phyloP scores from a whole-genome alignment of 2,329 filamentous ascomycete species.

The Pseudocercospora macadamiae region DNA sequence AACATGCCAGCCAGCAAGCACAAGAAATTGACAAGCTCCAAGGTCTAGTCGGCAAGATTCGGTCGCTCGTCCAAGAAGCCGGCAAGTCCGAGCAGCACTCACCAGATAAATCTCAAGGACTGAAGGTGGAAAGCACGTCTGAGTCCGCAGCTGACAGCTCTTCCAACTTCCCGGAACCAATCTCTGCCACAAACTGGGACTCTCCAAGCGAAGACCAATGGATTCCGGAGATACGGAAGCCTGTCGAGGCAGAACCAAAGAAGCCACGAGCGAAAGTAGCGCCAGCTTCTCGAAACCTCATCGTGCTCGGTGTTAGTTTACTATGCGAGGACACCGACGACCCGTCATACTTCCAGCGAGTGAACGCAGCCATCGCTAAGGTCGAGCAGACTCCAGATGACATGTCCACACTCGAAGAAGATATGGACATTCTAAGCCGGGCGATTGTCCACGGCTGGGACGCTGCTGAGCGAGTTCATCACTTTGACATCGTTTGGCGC shows the following conservation, averaged over 20 bases:
- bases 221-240: constrained; percentile 12
- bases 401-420: constrained; percentile 20
- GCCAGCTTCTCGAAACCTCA: constrained; percentile 22
- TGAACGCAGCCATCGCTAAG: constrained; percentile 24
- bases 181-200: constrained; percentile 17
- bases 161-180: background rate
- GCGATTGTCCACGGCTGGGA: constrained; percentile 27
- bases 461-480: constrained; percentile 26
- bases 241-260: constrained; percentile 6
- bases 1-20: constrained; percentile 27
- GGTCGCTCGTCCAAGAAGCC: constrained; percentile 27
- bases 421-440: constrained; percentile 27
- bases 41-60: constrained; percentile 26
- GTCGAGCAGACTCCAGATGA: constrained; percentile 26
- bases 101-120: constrained; percentile 14
- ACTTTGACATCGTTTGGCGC: constrained; percentile 30
- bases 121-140: background rate
- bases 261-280: background rate
- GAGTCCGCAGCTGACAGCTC: constrained; percentile 14
- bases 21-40: constrained; percentile 30
- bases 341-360: constrained; percentile 23
- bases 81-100: constrained; percentile 19
- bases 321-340: constrained; percentile 25
- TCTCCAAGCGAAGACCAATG: constrained; percentile 25
- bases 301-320: constrained; percentile 25